Evolutionary conservation across 2,329 filamentous ascomycete species (phyloP).

Genomic region (Orbilia oligospora): DNA sequence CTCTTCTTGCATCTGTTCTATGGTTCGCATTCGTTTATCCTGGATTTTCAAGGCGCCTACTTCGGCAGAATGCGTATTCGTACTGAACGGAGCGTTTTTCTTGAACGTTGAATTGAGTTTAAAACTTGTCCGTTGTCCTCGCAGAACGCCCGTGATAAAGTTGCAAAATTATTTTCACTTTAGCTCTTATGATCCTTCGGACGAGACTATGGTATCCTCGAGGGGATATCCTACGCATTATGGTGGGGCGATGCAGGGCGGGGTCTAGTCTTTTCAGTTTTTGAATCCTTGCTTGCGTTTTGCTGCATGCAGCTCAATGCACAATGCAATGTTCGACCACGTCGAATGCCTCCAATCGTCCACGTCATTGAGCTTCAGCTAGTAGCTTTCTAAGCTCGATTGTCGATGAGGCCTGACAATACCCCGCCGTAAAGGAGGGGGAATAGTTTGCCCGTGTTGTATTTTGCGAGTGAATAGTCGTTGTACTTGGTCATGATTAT

Average conservation of each 20-base stretch:
- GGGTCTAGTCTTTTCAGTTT: background rate
- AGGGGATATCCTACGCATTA: background rate
- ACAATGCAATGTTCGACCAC: conserved; percentile 42
- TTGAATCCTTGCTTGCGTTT: conserved; percentile 11
- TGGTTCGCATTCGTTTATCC: background rate
- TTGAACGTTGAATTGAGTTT: background rate
- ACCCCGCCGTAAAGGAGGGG: background rate
- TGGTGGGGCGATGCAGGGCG: conserved; percentile 3
- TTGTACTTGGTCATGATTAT: background rate
- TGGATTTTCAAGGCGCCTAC: too few species aligned
- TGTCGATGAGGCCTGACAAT: background rate
- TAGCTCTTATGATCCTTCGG: background rate
- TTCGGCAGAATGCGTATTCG: too few species aligned
- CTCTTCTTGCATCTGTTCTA: background rate
- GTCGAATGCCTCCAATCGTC: conserved; percentile 6
- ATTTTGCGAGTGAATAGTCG: background rate
- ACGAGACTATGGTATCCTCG: background rate
- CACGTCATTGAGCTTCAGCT: conserved; percentile 9
- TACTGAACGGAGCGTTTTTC: background rate
- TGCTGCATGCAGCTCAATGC: conserved; percentile 8
- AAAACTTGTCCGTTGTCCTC: background rate
- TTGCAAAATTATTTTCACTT: too few species aligned
- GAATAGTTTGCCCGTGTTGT: background rate
- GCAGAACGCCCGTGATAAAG: background rate
- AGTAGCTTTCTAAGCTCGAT: background rate